Conservation (phyloP, 2,329 filamentous ascomycete species). For the Talaromyces sp. region DNA sequence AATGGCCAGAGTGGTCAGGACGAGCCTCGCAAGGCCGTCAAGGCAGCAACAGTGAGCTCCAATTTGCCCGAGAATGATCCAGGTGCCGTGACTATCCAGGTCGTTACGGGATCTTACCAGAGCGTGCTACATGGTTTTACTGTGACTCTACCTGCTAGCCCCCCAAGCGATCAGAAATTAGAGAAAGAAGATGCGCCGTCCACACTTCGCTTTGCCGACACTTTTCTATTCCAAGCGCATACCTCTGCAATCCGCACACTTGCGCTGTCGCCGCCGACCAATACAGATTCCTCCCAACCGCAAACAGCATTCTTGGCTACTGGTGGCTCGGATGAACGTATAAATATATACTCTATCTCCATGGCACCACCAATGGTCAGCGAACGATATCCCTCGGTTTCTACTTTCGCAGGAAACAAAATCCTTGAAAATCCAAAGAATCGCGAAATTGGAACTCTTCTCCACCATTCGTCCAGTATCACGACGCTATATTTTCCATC, state of each 20-base stretch:
- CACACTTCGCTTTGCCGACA: conserved; percentile 73
- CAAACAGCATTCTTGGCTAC: conserved; percentile 87
- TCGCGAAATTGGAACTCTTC: conserved; percentile 77
- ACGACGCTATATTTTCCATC: conserved; percentile 79
- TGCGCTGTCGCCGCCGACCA: conserved; percentile 74
- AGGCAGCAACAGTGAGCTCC: conserved; percentile 26
- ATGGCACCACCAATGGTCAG: conserved; percentile 59
- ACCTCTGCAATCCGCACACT: conserved; percentile 84
- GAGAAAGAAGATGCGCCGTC: conserved; percentile 21
- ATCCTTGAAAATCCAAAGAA: conserved; percentile 84
- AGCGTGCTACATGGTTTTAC: conserved; percentile 85
- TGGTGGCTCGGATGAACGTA: conserved; percentile 86
- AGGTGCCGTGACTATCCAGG: conserved; percentile 65
- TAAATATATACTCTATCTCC: conserved; percentile 91
- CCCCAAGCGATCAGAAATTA: background rate
- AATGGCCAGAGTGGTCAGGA: conserved; percentile 23
- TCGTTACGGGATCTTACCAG: conserved; percentile 92
- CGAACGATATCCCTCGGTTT: conserved; percentile 57
- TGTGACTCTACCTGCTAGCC: conserved; percentile 56
- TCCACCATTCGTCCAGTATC: conserved; percentile 81
- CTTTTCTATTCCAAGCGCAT: conserved; percentile 94
- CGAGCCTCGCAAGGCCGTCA: conserved; percentile 33
- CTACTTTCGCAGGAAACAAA: conserved; percentile 66
- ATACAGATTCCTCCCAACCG: conserved; percentile 50
- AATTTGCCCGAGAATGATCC: conserved; percentile 27